Base-by-base conservation (phyloP, 2,329 filamentous ascomycete species). In the Sclerotinia trifoliorum region DNA sequence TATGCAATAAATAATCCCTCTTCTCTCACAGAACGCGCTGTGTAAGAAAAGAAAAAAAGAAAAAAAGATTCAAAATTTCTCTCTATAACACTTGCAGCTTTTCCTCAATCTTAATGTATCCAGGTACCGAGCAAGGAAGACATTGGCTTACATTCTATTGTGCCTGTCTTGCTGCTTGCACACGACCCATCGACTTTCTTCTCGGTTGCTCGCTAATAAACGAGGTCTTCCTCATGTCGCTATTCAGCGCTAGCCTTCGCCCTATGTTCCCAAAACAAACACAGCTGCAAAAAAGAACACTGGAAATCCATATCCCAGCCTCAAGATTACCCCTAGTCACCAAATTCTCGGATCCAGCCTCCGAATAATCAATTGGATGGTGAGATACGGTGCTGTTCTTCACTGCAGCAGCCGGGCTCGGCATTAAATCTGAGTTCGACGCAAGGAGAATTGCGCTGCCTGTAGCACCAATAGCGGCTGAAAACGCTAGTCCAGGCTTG, bases 221-320 rank as follows among this genome's bases (percentile, higher is more conserved):
- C 3, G 48, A 13, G 21, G 21, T 48, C 13, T n/a, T 63, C 56
- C 44, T 63, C 17, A 3, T 39, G 35, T 60, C 55, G 21, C 73
- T 65, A 64, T 66, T 74, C 35, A 77, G 62, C 17, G 89, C 88
- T 72, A 98, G 80, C 70, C 92, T 85, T 71, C 95, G 84, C 17
- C 95, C 95, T 76, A 99, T 93, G 77, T 97, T 98, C 15, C 95
- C 95, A 82, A 99, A 97, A 80, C 94, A 97, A 13, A 98, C 87
- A 74, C 92, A 93, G 76, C 92, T 96, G 80, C 95, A 97, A 78
- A 97, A 99, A 63, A 99, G 80, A 35, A 98, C 93, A 76, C 93
- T 97, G 32, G 94, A 84, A 76, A 97, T 90, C 94, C 95, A 99
- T 5, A 93, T 92, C 17, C 88, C 89, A 24, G 90, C 85, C 68